Evolutionary conservation across 495 filamentous ascomycete species (phyloP).

Genomic region (Cercophora newfieldiana): DNA sequence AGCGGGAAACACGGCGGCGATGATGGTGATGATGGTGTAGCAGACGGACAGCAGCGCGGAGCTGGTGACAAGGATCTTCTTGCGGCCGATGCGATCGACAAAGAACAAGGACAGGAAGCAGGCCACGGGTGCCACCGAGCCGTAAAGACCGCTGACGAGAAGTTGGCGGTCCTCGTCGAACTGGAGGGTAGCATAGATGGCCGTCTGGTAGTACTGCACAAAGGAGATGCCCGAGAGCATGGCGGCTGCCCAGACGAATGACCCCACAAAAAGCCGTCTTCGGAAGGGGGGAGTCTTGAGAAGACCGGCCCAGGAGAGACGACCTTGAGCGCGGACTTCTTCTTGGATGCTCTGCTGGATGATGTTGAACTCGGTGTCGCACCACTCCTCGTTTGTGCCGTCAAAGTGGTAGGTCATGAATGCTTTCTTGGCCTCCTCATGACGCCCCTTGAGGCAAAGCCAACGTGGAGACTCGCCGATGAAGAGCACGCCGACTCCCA

Average conservation of each 20-base stretch:
- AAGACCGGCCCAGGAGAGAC: constrained; percentile 47
- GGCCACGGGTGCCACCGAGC: constrained; percentile 51
- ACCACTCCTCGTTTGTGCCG: constrained; percentile 46
- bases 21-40: constrained; percentile 52
- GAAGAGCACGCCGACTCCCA: constrained; percentile 51
- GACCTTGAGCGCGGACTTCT: constrained; percentile 37
- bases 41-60: constrained; percentile 43
- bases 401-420: constrained; percentile 47
- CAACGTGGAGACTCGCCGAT: constrained; percentile 59
- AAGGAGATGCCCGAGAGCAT: constrained; percentile 52
- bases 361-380: constrained; percentile 47
- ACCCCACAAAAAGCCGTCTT: constrained; percentile 51
- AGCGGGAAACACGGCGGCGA: constrained; percentile 50
- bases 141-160: constrained; percentile 55
- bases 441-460: constrained; percentile 53
- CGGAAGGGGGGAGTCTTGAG: constrained; percentile 47
- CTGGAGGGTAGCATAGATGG: constrained; percentile 51
- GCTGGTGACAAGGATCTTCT: constrained; percentile 54
- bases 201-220: constrained; percentile 53
- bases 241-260: constrained; percentile 55
- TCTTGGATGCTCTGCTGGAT: constrained; percentile 48
- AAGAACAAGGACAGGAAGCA: constrained; percentile 53
- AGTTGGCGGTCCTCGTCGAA: constrained; percentile 48
- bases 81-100: constrained; percentile 54
- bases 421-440: constrained; percentile 43